Conservation (phyloP, 805 yeast species). For the Candida boidinii region DNA sequence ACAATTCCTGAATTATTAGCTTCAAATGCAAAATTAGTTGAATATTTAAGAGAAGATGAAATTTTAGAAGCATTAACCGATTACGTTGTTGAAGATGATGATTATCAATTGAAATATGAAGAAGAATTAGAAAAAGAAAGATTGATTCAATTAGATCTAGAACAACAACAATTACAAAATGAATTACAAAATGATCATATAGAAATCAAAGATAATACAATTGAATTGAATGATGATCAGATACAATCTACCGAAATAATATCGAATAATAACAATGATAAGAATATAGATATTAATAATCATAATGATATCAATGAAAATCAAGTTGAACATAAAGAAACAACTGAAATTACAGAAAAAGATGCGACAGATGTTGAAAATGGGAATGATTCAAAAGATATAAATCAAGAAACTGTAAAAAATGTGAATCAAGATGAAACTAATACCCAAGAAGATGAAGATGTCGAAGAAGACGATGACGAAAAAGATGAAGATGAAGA, state of each 20-base stretch:
- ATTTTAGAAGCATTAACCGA: conserved; percentile 61
- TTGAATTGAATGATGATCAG: too few relatives aligned
- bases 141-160: background rate
- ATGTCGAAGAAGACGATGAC: background rate
- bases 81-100: conserved; percentile 46
- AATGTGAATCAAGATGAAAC: too few relatives aligned
- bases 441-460: too few relatives aligned
- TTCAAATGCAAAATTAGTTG: conserved; percentile 67
- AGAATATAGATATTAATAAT: background rate
- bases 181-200: background rate
- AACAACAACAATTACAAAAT: conserved; percentile 5
- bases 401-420: conserved; percentile 8
- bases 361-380: background rate
- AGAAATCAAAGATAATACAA: conserved; percentile 1
- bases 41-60: conserved; percentile 72
- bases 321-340: conserved; percentile 4
- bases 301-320: conserved; percentile 3
- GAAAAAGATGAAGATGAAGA: conserved; percentile 5
- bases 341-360: background rate
- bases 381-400: conserved; percentile 2
- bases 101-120: conserved; percentile 26
- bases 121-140: conserved; percentile 2
- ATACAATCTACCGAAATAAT: too few relatives aligned
- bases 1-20: conserved; percentile 64
- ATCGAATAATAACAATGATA: background rate